Evolutionary conservation across 2,329 filamentous ascomycete genomes (phyloP), one percentile per base, ranked within the genome.

Genomic region (Nigrospora oryzae): DNA sequence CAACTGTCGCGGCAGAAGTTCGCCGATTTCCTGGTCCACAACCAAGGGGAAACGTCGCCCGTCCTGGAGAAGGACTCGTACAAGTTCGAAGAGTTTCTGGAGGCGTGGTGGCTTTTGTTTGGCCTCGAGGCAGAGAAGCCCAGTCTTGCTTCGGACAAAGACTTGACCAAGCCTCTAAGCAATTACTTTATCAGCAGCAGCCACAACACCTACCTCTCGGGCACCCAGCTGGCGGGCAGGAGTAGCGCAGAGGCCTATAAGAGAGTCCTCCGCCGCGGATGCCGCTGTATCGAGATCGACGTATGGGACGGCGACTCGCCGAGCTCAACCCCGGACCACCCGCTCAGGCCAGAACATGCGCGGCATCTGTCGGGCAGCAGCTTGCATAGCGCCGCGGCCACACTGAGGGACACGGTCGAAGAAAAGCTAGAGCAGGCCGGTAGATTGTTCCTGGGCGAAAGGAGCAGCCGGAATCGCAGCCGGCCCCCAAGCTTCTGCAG

Each of bases 121-220:
- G 64, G 64, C 30, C 67, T 68, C 56, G 61, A 70, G 31, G 74
- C 74, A 4, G 53, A 65, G 16, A 63, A 57, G 51, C 69, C 71
- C n/a, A 60, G 65, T 17, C 61, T 65, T 8, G 46, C 63, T 17
- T 54, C 66, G 30, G 56, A 66, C 50, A 71, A 78, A 46, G 83
- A 89, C 57, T 61, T 81, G 31, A 75, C 75, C 0, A 78, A 76
- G 43, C 86, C 88, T 4, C 73, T 95, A 46, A 87, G 84, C 39
- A 89, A 94, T 60, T 96, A 96, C 68, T 96, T 89, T 63, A 90
- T 96, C 61, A 95, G 84, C 50, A 94, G 88, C 53, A 95, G 89
- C 59, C 90, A 96, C 69, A 96, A 96, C 61, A 96, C 90, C 1
- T 96, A 95, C 62, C 71, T 95, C 36, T 83, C 83, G 2, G 90